Base-by-base conservation (phyloP, 192 early-diverging fungal genomes). In the Coemansia sp. region DNA sequence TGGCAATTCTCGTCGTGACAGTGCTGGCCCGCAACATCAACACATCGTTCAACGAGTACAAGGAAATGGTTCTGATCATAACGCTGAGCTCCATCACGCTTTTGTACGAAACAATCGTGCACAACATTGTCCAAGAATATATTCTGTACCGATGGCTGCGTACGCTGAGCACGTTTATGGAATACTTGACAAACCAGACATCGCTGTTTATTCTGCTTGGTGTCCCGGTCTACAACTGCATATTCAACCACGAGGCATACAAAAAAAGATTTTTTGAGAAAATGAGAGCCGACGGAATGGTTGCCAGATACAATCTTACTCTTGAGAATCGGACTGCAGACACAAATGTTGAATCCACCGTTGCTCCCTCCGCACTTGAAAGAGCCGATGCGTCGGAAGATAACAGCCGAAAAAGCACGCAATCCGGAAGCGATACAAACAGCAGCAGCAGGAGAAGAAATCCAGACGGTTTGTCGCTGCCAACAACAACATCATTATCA, bases 31-130 rank as follows among this genome's bases (percentile, higher is more conserved):
- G 79, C 26, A 64, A 82, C 12, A 82, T 82, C 43, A 82, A 82
- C 44, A 69, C 74, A 2, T 82, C 79, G n/a, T 82, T 82, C 49
- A 74, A 77, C 6, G 79, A 82, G 53, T 76, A 77, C 37, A 61
- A 42, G n/a, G 79, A 82, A 48, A 82, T 82, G 79, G 47, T 82
- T 10, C 0, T 68, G 4, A 77, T 82, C 3, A 64, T 72, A 40
- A n/a, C 58, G 0, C 40, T 82, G 8, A 18, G 60, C 10, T 69
- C 71, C 0, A 49, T 50, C 3, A 50, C 75, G 10, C 59, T 82
- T 12, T 16, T 53, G 3, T 77, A 82, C 42, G 49, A 71, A 38
- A 74, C 79, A 3, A 56, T 82, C 15, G 16, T 70, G 4, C 79
- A 82, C 19, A 71, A 82, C 41, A 54, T 74, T 13, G 38, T 68